phyloP scores from a whole-genome alignment of 306 rosid genomes.

The Parietaria judaica region DNA sequence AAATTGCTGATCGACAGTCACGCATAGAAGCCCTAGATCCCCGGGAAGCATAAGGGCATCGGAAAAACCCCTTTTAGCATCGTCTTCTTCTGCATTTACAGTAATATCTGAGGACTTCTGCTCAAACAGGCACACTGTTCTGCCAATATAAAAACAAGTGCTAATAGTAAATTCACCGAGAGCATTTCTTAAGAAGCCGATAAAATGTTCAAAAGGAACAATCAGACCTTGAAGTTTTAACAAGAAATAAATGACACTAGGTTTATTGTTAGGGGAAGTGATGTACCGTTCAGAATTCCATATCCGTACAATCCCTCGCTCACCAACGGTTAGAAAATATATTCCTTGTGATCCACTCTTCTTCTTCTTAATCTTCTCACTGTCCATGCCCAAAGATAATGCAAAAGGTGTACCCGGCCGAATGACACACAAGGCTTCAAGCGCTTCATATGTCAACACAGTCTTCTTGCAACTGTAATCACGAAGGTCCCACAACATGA shows the following conservation, averaged over 20 bases:
- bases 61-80: slow-evolving; percentile 75
- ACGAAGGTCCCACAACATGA: slow-evolving; percentile 82
- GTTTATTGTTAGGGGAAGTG: slow-evolving; percentile 10
- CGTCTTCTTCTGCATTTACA: slow-evolving; percentile 40
- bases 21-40: slow-evolving; percentile 85
- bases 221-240: neutral
- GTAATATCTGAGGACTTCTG: slow-evolving; percentile 73
- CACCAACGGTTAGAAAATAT: slow-evolving; percentile 80
- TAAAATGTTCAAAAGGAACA: neutral
- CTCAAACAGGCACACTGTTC: slow-evolving; percentile 88
- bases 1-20: slow-evolving; percentile 91
- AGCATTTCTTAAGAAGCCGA: slow-evolving; percentile 8
- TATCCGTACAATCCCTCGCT: slow-evolving; percentile 70
- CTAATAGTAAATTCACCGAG: slow-evolving; percentile 9
- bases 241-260: neutral
- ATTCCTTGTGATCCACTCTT: slow-evolving; percentile 33
- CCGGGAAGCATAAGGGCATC: slow-evolving; percentile 58
- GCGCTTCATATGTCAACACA: slow-evolving; percentile 73
- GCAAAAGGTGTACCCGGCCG: slow-evolving; percentile 43
- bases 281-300: slow-evolving; percentile 92
- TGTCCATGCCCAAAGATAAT: slow-evolving; percentile 34
- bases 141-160: slow-evolving; percentile 30
- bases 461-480: slow-evolving; percentile 72
- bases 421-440: slow-evolving; percentile 75
- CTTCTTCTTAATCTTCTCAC: slow-evolving; percentile 33